Percentiles rank a stretch among this genome's conserved stretches.
phyloP scores from a whole-genome alignment of 306 rosid genomes.

The Quercus robur region DNA sequence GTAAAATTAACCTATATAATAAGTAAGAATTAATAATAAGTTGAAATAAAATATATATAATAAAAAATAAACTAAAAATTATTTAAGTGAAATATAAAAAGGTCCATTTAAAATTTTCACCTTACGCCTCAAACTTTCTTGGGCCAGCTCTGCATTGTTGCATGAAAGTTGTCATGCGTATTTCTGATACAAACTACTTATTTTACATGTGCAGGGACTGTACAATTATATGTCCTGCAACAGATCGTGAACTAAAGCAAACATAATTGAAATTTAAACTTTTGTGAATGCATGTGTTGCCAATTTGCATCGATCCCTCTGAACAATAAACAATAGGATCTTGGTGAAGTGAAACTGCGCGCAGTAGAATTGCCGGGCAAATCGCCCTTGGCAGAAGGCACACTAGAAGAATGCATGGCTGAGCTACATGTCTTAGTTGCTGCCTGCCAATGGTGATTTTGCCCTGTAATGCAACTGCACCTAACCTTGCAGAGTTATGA shows the following conservation, averaged over 20 bases:
- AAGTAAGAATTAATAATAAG: too few species aligned
- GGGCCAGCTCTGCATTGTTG: too few species aligned
- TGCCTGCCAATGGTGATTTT: conserved; percentile 58
- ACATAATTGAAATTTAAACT: background rate
- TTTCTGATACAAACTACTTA: too few species aligned
- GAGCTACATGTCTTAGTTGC: conserved; percentile 22
- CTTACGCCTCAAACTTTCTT: too few species aligned
- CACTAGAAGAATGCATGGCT: conserved; percentile 18
- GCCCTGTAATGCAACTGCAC: conserved; percentile 60
- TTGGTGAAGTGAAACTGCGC: conserved; percentile 39
- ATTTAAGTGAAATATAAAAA: too few species aligned
- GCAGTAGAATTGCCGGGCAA: conserved; percentile 59
- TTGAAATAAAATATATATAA: too few species aligned
- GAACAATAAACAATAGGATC: background rate
- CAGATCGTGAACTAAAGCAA: background rate
- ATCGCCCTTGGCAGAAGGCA: conserved; percentile 61
- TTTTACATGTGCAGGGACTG: background rate
- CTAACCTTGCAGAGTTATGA: background rate
- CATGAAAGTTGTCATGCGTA: too few species aligned
- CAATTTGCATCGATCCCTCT: background rate
- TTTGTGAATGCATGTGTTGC: background rate
- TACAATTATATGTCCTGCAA: background rate
- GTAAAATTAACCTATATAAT: too few species aligned
- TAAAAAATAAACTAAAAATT: too few species aligned
- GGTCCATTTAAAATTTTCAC: too few species aligned